Evolutionary conservation across 2,329 filamentous ascomycete species (phyloP).

Genomic region (Xylaria polymorpha): DNA sequence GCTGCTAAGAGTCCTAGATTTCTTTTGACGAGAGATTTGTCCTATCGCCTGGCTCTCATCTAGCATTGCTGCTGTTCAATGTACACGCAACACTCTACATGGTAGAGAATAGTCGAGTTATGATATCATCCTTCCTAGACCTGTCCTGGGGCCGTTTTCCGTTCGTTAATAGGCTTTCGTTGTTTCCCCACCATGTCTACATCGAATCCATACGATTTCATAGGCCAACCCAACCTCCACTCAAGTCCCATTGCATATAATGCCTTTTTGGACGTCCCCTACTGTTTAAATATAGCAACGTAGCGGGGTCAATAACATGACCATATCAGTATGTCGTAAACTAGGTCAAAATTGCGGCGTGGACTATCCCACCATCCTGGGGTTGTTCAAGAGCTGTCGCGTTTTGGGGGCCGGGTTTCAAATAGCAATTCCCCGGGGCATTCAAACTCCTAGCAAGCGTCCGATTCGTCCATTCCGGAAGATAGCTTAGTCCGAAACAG

Average conservation of each 20-base stretch:
- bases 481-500: slow-evolving; percentile 55
- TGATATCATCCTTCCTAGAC: not conserved
- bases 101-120: not conserved
- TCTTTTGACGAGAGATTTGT: not conserved
- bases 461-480: slow-evolving; percentile 57
- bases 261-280: too few species aligned
- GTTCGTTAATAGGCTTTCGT: not conserved
- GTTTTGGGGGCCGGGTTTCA: slow-evolving; percentile 55
- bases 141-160: not conserved
- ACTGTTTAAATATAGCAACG: not conserved
- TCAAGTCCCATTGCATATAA: not conserved
- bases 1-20: not conserved
- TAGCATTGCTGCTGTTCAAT: not conserved
- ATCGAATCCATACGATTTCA: not conserved
- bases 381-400: not conserved
- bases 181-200: not conserved
- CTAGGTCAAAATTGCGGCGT: not conserved
- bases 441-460: slow-evolving; percentile 45
- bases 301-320: not conserved
- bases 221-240: not conserved
- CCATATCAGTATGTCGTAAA: not conserved
- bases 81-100: not conserved
- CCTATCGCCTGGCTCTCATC: not conserved
- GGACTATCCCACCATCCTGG: not conserved
- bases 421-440: slow-evolving; percentile 59